Evolutionary conservation across 768 basidiomycete genomes (phyloP), one percentile per base, ranked within the genome.

Genomic region (Thelephora ganbajun): DNA sequence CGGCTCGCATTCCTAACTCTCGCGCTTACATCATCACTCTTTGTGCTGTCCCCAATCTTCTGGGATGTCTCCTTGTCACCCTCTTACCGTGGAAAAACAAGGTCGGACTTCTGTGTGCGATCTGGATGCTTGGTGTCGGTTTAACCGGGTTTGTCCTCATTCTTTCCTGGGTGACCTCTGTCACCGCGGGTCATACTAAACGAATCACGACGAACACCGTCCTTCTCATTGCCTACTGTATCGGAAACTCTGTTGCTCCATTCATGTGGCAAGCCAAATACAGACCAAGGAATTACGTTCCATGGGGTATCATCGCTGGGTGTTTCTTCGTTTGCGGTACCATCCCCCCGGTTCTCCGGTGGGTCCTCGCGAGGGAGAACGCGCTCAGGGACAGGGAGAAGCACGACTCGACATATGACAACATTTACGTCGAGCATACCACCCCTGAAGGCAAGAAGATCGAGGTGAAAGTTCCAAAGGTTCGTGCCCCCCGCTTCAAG

Each of bases 201-300:
- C 69, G 72, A 51, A 70, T 87, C 0, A 80, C 83, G 18, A 53
- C 64, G 54, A 86, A 87, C 55, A 81, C 85, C 0, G 76, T 88
- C 52, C 73, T 86, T 70, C 68, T 88, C 11, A 72, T 72, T 37
- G 79, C 81, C 1, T 88, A 86, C 56, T 77, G 77, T 53, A 51
- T 78, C 18, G 75, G 76, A 23, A 85, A 87, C 49, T 66, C 81
- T 2, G 74, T 73, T 0, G 77, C 76, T n/a, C 83, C 83, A 0
- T 80, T 83, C 55, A 83, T 87, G 80, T 87, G 83, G 83, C 73
- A 78, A 56, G 66, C 66, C 0, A 65, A 73, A 58, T 85, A 81
- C 56, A 72, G 70, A 50, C 83, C 82, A 5, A 55, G 11, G 43
- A 83, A 86, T 53, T 79, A 71, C 48, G 60, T 87, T 23, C 86